Base-by-base conservation (phyloP, 257 asterid species). In the Phtheirospermum japonicum region DNA sequence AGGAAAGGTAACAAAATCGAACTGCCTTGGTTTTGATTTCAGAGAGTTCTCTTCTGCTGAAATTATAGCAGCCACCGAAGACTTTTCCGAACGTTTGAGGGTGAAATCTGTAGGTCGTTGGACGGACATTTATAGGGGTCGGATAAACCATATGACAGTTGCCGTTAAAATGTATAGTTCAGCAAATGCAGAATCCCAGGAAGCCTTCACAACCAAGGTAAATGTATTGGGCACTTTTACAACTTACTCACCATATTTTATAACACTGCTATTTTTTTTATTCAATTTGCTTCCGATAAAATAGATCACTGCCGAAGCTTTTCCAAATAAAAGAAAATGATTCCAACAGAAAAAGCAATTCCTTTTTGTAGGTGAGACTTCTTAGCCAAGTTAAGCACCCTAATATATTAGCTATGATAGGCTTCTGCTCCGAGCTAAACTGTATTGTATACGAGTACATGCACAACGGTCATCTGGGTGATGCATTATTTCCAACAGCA, bases 361-460 rank as follows among this genome's bases (percentile, higher is more conserved):
- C 31, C 42, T 18, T 31, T 18, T 59, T 75, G 79, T 72, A 86
- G 95, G 86, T 77, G 75, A 81, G 68, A 50, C 69, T 77, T 67
- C 75, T 73, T 10, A 52, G 84, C 61, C 72, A 68, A 63, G 53
- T 83, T 40, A 72, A 83, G 63, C 94, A 87, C 70, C 90, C 85
- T 6, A 73, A 85, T 50, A 57, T 87, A 31, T 75, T 85, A 45
- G 66, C 82, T 17, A 72, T 82, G 77, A 63, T 84, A 0, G 95
- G 90, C 53, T 82, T 80, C 78, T 84, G 93, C 80, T 58, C 83
- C 11, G 77, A 87, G 66, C 78, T 73, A 65, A 82, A 68, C 45
- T 87, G 85, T 69, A 73, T 84, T 1, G 85, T 77, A 0, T 80
- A 71, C 7, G 95, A 84, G 73, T 77, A 80, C 77, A 79, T 77